These are phyloP conservation scores for Syzygium oleosum DNA, from an alignment of 345 rosid genomes.

Conservation along the genomic window DNA sequence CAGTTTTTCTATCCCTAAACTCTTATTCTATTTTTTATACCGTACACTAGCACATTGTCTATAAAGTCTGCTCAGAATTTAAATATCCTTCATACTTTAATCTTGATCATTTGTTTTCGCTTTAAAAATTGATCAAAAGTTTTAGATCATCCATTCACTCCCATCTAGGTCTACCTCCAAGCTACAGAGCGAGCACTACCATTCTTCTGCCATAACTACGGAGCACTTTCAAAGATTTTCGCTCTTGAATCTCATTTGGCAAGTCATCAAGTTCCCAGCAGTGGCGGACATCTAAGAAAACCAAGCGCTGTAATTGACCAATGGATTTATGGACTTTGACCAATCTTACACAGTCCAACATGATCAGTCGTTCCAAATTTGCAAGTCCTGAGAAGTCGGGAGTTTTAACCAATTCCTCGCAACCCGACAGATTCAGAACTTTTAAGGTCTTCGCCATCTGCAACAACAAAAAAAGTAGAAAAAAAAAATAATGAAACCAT, in stretches of 20 bases:
- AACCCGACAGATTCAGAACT: neutral
- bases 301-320: neutral
- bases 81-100: no score
- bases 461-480: neutral
- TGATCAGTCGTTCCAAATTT: neutral
- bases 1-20: no score
- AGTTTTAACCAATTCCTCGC: neutral
- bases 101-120: no score
- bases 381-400: neutral
- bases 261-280: neutral
- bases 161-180: no score
- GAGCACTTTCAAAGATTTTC: neutral
- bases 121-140: no score
- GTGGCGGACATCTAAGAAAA: neutral
- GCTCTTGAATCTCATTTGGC: neutral
- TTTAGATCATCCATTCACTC: no score
- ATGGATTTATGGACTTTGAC: neutral
- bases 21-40: no score
- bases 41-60: no score
- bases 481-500: neutral
- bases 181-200: no score
- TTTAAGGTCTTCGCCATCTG: neutral
- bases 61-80: no score
- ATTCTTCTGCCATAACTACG: rapidly evolving
- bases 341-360: neutral